These are phyloP conservation scores for Collybia nuda DNA, from an alignment of 768 basidiomycete species.

Conservation along the genomic window DNA sequence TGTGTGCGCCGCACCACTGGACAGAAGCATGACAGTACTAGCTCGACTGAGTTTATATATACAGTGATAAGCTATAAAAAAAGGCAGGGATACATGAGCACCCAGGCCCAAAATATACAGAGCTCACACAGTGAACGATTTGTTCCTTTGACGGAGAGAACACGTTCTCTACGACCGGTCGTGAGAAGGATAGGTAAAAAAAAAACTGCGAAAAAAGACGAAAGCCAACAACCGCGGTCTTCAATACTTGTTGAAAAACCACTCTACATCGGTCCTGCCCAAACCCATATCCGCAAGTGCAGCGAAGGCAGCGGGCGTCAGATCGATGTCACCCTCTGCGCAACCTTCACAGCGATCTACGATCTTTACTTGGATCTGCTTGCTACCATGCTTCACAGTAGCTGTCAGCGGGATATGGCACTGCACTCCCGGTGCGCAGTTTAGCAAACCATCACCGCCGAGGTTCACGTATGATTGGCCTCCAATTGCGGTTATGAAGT, in stretches of 20 bases:
- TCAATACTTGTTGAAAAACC: conserved; percentile 34
- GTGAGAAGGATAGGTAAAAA: no score
- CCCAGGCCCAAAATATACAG: no score
- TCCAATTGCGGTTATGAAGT: conserved; percentile 19
- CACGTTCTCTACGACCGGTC: no score
- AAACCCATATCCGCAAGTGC: conserved; percentile 22
- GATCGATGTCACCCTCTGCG: conserved; percentile 23
- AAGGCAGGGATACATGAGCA: no score
- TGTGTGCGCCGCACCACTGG: no score
- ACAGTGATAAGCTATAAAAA: no score
- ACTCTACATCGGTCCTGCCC: conserved; percentile 30
- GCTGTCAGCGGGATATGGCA: conserved; percentile 22
- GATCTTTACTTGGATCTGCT: conserved; percentile 36
- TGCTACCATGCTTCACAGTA: conserved; percentile 26
- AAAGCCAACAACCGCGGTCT: no score
- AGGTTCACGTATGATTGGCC: conserved; percentile 16
- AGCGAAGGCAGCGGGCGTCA: conserved; percentile 25
- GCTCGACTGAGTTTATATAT: no score
- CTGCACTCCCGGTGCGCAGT: conserved; percentile 16
- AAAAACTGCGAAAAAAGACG: no score
- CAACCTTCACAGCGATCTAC: conserved; percentile 55
- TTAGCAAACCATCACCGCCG: conserved; percentile 27
- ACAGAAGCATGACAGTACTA: no score
- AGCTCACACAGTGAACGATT: no score
- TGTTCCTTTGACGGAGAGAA: no score